Percentiles rank a stretch among this genome's conserved stretches.
Conservation (phyloP, 2,329 filamentous ascomycete genomes). For the Magnaporthiopsis incrustans region DNA sequence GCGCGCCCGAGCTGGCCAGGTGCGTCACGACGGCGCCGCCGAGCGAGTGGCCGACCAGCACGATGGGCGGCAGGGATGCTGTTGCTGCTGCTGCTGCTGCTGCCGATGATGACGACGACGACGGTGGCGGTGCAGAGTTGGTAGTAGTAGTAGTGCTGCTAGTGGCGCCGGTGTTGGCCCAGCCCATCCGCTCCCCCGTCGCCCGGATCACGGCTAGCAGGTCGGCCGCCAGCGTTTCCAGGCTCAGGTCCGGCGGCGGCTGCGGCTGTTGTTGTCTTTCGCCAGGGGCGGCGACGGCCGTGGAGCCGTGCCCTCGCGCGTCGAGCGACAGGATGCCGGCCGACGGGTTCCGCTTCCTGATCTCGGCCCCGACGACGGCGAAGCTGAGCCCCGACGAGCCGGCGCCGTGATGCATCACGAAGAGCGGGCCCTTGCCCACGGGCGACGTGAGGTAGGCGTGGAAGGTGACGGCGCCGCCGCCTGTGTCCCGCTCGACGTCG, state of each 20-base stretch:
- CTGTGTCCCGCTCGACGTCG: slow-evolving; percentile 30
- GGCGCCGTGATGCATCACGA: slow-evolving; percentile 91
- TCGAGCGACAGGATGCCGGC: slow-evolving; percentile 82
- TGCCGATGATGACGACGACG: background rate
- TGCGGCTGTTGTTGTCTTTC: slow-evolving; percentile 15
- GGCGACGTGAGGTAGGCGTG: slow-evolving; percentile 88
- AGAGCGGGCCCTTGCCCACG: slow-evolving; percentile 64
- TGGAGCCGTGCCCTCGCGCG: slow-evolving; percentile 78
- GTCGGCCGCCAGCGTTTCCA: slow-evolving; percentile 67
- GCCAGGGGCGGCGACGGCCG: slow-evolving; percentile 30
- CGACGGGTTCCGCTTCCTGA: slow-evolving; percentile 66
- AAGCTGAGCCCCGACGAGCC: slow-evolving; percentile 92
- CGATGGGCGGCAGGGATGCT: slow-evolving; percentile 54
- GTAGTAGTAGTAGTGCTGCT: too few species aligned
- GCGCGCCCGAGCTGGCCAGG: slow-evolving; percentile 57
- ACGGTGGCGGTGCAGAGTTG: too few species aligned
- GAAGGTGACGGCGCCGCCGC: slow-evolving; percentile 46
- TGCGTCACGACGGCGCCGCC: slow-evolving; percentile 88
- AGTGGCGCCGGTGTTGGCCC: slow-evolving; percentile 37
- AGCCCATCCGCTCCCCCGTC: slow-evolving; percentile 60
- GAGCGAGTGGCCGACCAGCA: slow-evolving; percentile 86
- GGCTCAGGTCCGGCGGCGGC: slow-evolving; percentile 52
- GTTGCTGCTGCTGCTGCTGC: too few species aligned
- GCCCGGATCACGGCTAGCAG: slow-evolving; percentile 61
- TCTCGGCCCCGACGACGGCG: slow-evolving; percentile 68